phyloP scores from a whole-genome alignment of 352 stramenopile species.

The Phytophthora pseudosyringae region DNA sequence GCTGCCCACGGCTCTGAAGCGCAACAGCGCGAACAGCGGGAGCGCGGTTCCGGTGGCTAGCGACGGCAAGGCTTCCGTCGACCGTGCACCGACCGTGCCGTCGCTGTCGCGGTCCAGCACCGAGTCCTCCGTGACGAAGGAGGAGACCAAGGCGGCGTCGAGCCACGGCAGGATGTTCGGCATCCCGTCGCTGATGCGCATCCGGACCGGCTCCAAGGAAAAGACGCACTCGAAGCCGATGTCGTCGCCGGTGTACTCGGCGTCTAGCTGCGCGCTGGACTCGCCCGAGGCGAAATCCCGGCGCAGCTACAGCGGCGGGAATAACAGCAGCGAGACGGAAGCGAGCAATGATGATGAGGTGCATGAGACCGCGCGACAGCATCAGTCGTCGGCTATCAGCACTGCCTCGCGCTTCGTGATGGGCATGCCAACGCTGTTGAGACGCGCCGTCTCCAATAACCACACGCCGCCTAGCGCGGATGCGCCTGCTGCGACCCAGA shows the following conservation, averaged over 20 bases:
- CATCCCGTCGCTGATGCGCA: conserved; percentile 40
- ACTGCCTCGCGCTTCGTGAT: conserved; percentile 63
- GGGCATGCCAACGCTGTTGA: conserved; percentile 67
- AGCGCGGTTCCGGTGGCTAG: not conserved
- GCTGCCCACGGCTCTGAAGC: conserved; percentile 37
- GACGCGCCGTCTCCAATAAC: conserved; percentile 44
- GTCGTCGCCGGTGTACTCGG: not conserved
- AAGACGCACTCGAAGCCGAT: conserved; percentile 23
- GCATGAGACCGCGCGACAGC: conserved; percentile 4
- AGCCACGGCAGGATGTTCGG: conserved; percentile 29
- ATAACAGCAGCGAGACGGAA: conserved; percentile 19
- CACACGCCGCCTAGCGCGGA: conserved; percentile 18
- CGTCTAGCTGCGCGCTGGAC: not conserved
- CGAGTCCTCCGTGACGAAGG: conserved; percentile 25
- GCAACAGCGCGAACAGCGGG: conserved; percentile 13
- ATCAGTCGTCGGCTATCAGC: conserved; percentile 29
- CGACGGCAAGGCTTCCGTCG: conserved; percentile 15
- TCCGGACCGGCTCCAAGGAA: conserved; percentile 32
- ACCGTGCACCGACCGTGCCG: conserved; percentile 6
- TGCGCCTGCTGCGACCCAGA: conserved; percentile 10
- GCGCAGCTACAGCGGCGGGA: not conserved
- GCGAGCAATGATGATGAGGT: conserved; percentile 4
- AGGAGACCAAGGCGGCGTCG: conserved; percentile 19
- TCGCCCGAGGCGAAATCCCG: conserved; percentile 25
- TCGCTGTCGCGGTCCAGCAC: conserved; percentile 30